Conservation (phyloP, 1,139 yeast genomes). For the Nakaseomyces sp. region DNA sequence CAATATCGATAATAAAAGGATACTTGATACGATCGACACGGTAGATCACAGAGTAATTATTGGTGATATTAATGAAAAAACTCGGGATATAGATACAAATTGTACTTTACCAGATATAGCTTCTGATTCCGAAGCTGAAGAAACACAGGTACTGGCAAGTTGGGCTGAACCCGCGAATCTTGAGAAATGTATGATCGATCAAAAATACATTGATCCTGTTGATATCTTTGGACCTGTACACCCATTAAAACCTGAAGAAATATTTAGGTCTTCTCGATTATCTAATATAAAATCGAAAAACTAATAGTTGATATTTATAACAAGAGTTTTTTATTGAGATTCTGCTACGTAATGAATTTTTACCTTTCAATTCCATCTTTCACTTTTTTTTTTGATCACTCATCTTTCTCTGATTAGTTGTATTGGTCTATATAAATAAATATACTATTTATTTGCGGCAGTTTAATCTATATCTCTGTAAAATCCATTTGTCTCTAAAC, state of each 20-base stretch:
- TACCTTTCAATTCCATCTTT: too few relatives aligned
- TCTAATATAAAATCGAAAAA: neutral
- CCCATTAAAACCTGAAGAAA: conserved; percentile 57
- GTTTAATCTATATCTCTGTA: too few relatives aligned
- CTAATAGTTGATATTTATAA: too few relatives aligned
- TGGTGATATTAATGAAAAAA: conserved; percentile 13
- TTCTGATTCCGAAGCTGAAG: conserved; percentile 29
- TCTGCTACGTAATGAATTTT: neutral
- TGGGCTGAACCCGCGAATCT: conserved; percentile 30
- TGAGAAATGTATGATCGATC: conserved; percentile 39
- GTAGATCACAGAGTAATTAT: conserved; percentile 27
- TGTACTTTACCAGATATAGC: conserved; percentile 29
- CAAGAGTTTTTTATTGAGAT: too few relatives aligned
- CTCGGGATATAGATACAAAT: conserved; percentile 9
- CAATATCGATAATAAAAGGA: neutral
- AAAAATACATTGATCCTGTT: conserved; percentile 59
- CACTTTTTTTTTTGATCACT: too few relatives aligned
- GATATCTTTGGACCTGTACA: conserved; percentile 72
- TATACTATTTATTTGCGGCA: too few relatives aligned
- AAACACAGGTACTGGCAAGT: conserved; percentile 19
- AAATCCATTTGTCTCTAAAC: too few relatives aligned
- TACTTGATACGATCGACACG: conserved; percentile 18
- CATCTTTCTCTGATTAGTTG: too few relatives aligned
- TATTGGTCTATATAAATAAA: too few relatives aligned
- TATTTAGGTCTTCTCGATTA: conserved; percentile 34